These are phyloP conservation scores for Aureobasidium namibiae DNA, from an alignment of 2,329 filamentous ascomycete genomes.

Conservation along the genomic window DNA sequence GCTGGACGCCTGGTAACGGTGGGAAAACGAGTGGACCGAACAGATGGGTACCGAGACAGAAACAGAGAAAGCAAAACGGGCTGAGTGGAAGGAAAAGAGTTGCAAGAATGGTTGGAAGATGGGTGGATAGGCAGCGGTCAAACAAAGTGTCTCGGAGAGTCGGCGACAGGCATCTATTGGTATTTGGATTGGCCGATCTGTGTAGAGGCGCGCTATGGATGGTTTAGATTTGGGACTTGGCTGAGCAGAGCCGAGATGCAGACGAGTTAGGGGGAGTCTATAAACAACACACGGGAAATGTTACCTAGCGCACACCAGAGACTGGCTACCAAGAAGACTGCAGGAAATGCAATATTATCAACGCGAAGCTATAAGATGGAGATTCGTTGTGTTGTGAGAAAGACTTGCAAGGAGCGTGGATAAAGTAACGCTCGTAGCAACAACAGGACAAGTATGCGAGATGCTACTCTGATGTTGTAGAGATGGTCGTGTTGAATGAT, in stretches of 20 bases:
- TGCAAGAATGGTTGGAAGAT: no score
- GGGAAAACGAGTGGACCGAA: conserved; percentile 1
- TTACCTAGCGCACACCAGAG: background rate
- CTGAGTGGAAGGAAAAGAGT: background rate
- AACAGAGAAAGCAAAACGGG: conserved; percentile 5
- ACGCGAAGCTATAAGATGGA: background rate
- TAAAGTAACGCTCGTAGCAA: no score
- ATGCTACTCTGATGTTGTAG: background rate
- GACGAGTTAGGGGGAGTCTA: background rate
- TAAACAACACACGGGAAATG: background rate
- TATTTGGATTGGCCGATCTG: background rate
- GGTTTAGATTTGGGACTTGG: conserved; percentile 9
- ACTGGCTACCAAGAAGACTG: background rate
- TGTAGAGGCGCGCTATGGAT: conserved; percentile 5
- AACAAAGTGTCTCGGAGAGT: background rate
- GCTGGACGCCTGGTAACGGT: conserved; percentile 9
- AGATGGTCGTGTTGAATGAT: background rate
- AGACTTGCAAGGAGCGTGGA: background rate
- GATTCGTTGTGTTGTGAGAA: no score
- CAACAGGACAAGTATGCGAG: no score
- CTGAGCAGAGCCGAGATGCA: conserved; percentile 5
- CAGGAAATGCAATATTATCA: background rate
- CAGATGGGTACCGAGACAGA: conserved; percentile 2
- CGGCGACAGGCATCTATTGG: background rate
- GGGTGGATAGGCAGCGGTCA: background rate